Evolutionary conservation across 257 asterid genomes (phyloP).

Genomic region (Nicotiana tabacum): DNA sequence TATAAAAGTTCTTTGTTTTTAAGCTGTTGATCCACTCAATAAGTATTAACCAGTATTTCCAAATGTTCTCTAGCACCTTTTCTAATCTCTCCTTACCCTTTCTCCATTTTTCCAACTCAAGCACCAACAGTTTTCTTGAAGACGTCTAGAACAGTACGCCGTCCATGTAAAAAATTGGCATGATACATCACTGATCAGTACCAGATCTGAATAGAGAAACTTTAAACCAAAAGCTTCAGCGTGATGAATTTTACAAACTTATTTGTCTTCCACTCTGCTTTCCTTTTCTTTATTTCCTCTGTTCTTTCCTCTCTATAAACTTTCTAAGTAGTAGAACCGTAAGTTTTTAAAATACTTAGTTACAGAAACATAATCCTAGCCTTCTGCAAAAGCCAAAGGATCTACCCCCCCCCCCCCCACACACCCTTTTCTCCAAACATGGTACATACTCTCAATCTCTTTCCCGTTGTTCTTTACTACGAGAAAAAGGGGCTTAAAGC

Average conservation of each 20-base stretch:
- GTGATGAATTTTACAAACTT: neutral
- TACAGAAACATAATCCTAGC: neutral
- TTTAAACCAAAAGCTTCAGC: neutral
- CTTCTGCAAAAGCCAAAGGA: neutral
- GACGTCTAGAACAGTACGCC: neutral
- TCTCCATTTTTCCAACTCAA: neutral
- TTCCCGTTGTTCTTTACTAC: neutral
- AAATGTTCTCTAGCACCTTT: neutral
- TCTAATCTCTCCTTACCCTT: too few species aligned
- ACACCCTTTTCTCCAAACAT: neutral
- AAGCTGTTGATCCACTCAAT: neutral
- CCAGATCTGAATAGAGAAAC: neutral
- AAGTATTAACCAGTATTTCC: neutral
- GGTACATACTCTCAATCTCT: neutral
- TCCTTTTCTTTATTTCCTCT: neutral
- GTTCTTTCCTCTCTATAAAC: neutral
- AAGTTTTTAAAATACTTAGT: neutral
- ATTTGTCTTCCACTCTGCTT: neutral
- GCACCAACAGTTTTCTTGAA: neutral
- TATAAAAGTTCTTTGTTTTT: neutral
- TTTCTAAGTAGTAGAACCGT: neutral
- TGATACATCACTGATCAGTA: neutral
- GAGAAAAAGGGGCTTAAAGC: neutral
- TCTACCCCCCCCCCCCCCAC: neutral
- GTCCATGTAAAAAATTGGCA: neutral